Evolutionary conservation across 179 eudicot species (phyloP).

Genomic region (Amaranthus tricolor): DNA sequence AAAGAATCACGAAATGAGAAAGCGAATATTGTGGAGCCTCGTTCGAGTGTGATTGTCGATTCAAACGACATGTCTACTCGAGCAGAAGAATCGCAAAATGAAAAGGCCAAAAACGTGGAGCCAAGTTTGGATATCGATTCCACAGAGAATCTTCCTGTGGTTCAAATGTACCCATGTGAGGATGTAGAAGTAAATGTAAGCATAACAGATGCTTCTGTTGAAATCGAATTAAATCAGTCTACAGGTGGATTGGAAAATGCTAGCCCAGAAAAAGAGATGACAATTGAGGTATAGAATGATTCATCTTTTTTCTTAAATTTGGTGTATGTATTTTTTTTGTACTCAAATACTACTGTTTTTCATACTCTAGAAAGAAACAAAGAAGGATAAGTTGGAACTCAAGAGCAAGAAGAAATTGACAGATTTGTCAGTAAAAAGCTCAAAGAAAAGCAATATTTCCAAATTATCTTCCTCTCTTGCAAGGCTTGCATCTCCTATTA

Average conservation of each 20-base stretch:
- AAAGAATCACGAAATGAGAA: conserved; percentile 15
- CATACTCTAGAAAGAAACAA: conserved; percentile 35
- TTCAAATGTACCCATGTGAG: conserved; percentile 10
- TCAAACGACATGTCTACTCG: conserved; percentile 14
- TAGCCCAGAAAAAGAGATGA: conserved; percentile 25
- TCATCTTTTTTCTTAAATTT: conserved; percentile 4
- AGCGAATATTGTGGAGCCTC: conserved; percentile 5
- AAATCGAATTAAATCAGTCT: conserved; percentile 14
- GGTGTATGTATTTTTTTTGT: conserved; percentile 3
- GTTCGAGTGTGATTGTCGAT: conserved; percentile 19
- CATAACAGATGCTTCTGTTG: conserved; percentile 22
- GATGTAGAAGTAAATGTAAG: conserved; percentile 24
- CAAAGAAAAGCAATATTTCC: conserved; percentile 28
- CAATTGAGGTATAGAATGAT: conserved; percentile 29
- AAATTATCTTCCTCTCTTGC: conserved; percentile 41
- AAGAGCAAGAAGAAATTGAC: conserved; percentile 34
- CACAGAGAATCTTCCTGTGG: conserved; percentile 7
- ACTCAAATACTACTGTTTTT: conserved; percentile 1
- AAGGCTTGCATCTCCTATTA: conserved; percentile 36
- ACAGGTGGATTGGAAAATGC: conserved; percentile 20
- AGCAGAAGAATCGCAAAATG: conserved; percentile 15
- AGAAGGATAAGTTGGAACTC: conserved; percentile 26
- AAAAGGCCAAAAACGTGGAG: conserved; percentile 15
- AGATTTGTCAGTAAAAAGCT: conserved; percentile 24
- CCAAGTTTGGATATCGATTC: background rate